Conservation (phyloP, 148 eudicot genomes). For the Vaccinium darrowii region DNA sequence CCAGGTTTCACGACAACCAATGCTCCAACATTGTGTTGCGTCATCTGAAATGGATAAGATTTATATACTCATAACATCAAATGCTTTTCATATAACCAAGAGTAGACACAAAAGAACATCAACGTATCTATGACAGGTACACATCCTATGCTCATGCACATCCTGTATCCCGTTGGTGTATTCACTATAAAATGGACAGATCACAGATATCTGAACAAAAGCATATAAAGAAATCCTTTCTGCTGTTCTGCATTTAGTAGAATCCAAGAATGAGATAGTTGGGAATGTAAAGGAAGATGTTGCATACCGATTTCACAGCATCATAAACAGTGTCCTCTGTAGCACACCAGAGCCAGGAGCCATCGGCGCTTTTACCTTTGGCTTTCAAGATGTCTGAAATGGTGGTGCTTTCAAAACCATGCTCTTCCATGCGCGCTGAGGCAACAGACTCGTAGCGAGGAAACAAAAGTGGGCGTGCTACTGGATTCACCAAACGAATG, state of each 20-base stretch:
- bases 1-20: slow-evolving; percentile 95
- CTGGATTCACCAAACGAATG: slow-evolving; percentile 60
- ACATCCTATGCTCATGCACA: neutral
- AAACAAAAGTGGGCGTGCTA: slow-evolving; percentile 47
- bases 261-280: neutral
- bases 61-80: neutral
- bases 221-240: neutral
- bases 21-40: slow-evolving; percentile 97
- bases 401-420: slow-evolving; percentile 95
- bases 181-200: neutral
- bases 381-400: slow-evolving; percentile 76
- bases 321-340: slow-evolving; percentile 91
- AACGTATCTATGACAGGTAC: neutral
- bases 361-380: slow-evolving; percentile 93
- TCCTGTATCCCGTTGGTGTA: neutral
- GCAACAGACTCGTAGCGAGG: slow-evolving; percentile 64
- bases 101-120: slow-evolving; percentile 8
- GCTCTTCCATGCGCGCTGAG: slow-evolving; percentile 75
- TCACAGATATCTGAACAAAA: neutral
- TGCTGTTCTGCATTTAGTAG: neutral
- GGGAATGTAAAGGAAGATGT: neutral
- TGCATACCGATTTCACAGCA: slow-evolving; percentile 90
- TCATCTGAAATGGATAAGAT: slow-evolving; percentile 62
- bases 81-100: neutral
- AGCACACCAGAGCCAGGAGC: slow-evolving; percentile 99